phyloP scores from a whole-genome alignment of 2,329 filamentous ascomycete species.

The Colletotrichum paranaense region DNA sequence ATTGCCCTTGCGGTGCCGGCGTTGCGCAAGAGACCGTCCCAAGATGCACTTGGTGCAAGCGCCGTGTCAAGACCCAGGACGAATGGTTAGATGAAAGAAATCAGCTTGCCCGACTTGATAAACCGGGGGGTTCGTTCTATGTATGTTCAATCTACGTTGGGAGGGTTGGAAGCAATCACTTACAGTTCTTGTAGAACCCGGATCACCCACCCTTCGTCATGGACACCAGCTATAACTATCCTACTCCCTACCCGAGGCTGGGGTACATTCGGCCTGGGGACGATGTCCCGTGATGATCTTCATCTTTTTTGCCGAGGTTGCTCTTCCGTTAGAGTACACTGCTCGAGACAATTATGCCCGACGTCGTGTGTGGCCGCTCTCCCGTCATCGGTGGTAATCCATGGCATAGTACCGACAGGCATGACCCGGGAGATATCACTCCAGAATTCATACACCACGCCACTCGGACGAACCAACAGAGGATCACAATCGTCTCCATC shows the following conservation, averaged over 20 bases:
- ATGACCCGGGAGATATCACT: neutral
- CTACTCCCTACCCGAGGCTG: constrained; percentile 9
- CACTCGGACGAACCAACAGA: neutral
- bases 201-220: constrained; percentile 16
- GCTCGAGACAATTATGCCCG: neutral
- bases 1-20: constrained; percentile 21
- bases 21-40: constrained; percentile 13
- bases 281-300: neutral
- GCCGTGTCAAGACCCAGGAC: constrained; percentile 22
- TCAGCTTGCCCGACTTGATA: neutral
- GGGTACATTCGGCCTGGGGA: constrained; percentile 21
- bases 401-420: neutral
- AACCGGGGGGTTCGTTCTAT: neutral
- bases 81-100: constrained; percentile 20
- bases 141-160: neutral
- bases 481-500: neutral
- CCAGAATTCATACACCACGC: neutral
- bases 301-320: neutral
- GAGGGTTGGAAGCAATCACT: neutral
- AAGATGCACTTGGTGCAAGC: constrained; percentile 33
- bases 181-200: neutral
- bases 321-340: neutral
- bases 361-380: neutral
- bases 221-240: constrained; percentile 10
- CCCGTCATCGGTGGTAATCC: neutral